Base-by-base conservation (phyloP, 78 protist genomes). In the Dictyostelium brefeldianum region DNA sequence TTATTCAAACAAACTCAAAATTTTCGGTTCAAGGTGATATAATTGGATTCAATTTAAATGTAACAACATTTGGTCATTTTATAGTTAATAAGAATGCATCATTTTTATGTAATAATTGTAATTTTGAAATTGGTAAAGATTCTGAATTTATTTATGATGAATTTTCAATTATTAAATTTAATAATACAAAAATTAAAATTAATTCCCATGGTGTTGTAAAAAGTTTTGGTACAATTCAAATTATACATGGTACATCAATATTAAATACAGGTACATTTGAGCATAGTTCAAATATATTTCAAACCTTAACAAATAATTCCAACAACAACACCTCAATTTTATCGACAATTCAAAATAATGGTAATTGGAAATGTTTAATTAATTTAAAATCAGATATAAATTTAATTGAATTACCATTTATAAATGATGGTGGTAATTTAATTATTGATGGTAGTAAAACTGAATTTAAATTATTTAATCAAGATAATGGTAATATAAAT, bases 351-450 rank as follows among this genome's bases (percentile, higher is more conserved):
- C 27, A 43, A 3, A 67, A 67, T 67, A 67, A 67, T 29, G 75
- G 75, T 31, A 67, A 31, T 15, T 67, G 75, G 75, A 67, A 31
- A 31, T 67, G 75, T 67, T 29, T 67, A 6, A 12, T 4, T 14
- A 51, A 51, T 51, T 8, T 14, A 51, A 12, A 8, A 51, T 14
- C 10, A 51, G 75, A 67, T 67, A n/a, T 17, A 2, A 67, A 67
- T 29, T 22, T 27, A 67, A 67, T 67, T 15, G 75, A 67, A 27
- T 67, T 67, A 67, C 75, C 75, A 67, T 67, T 67, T 31, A 29
- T 15, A 6, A 67, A 67, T 31, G 48, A 67, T 67, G 75, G 75
- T 4, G 75, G 48, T 9, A 31, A 25, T 22, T 67, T 67, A 31
- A n/a, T 29, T 31, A 67, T 67, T 17, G 18, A 36, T 5, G 75